Conservation (phyloP, 176 grass and related monocot genomes). For the Rhynchospora breviuscula region DNA sequence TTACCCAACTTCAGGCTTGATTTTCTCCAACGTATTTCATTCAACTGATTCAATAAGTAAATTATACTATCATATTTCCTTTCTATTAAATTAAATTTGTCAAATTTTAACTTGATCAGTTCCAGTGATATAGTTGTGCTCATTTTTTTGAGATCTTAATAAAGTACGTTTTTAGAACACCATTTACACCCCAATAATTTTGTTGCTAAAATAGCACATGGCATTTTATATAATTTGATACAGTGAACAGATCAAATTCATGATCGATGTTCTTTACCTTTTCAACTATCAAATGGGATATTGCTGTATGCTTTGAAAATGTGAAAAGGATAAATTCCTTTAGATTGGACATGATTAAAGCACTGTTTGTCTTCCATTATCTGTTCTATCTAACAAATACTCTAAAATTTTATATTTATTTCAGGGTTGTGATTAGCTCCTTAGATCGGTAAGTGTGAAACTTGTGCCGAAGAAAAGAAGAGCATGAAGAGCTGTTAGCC, state of each 20-base stretch:
- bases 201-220: background rate
- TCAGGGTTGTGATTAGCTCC: constrained; percentile 85
- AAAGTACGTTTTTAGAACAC: background rate
- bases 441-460: constrained; percentile 37
- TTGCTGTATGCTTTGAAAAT: background rate
- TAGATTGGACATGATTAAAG: background rate
- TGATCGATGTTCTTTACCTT: background rate
- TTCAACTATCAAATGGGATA: background rate
- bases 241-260: background rate
- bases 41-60: background rate
- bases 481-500: constrained; percentile 8
- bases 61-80: background rate
- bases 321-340: background rate
- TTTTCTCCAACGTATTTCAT: background rate
- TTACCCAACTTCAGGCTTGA: background rate
- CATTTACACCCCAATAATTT: background rate
- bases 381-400: background rate
- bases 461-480: background rate
- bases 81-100: background rate
- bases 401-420: background rate
- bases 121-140: background rate
- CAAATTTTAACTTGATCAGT: background rate
- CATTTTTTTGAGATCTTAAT: background rate
- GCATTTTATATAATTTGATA: background rate
- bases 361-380: background rate